These are phyloP conservation scores for Sugiyamaella americana DNA, from an alignment of 805 yeast genomes.

Conservation along the genomic window DNA sequence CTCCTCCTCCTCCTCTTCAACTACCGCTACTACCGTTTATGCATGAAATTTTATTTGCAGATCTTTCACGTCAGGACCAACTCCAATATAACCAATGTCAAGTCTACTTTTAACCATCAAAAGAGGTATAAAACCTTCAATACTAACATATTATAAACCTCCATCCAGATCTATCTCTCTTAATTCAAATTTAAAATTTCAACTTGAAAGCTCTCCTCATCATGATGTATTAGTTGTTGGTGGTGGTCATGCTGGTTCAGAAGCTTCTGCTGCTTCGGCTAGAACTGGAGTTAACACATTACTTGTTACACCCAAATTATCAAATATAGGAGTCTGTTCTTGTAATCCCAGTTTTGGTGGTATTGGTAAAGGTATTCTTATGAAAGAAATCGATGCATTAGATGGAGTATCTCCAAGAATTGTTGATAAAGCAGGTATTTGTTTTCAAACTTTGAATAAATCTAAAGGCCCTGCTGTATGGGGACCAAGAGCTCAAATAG, in stretches of 20 bases:
- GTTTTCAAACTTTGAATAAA: constrained; percentile 76
- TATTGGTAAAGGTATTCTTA: constrained; percentile 90
- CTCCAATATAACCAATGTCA: no score
- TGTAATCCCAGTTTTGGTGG: constrained; percentile 99
- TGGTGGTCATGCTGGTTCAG: constrained; percentile 99
- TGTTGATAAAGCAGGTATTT: constrained; percentile 92
- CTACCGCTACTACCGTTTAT: no score
- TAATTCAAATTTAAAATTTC: not conserved
- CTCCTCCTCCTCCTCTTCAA: no score
- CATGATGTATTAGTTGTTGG: constrained; percentile 82
- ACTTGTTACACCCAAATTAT: constrained; percentile 67
- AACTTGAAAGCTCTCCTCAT: constrained; percentile 12
- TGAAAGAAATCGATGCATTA: constrained; percentile 90
- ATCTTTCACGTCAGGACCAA: no score
- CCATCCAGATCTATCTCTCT: no score
- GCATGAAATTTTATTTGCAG: no score
- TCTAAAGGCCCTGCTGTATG: constrained; percentile 95
- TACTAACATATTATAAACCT: no score
- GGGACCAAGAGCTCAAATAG: constrained; percentile 98
- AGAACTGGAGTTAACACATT: constrained; percentile 68
- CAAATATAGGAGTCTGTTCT: constrained; percentile 86
- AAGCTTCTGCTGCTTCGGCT: constrained; percentile 92
- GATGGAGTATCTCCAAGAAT: constrained; percentile 86
- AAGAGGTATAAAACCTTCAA: no score
- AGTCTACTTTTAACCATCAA: no score